A percentile compares a stretch with the other conserved stretches of the same genome.
These are phyloP conservation scores for Globisporangium echinulatum DNA, from an alignment of 352 stramenopile species.

Conservation along the genomic window DNA sequence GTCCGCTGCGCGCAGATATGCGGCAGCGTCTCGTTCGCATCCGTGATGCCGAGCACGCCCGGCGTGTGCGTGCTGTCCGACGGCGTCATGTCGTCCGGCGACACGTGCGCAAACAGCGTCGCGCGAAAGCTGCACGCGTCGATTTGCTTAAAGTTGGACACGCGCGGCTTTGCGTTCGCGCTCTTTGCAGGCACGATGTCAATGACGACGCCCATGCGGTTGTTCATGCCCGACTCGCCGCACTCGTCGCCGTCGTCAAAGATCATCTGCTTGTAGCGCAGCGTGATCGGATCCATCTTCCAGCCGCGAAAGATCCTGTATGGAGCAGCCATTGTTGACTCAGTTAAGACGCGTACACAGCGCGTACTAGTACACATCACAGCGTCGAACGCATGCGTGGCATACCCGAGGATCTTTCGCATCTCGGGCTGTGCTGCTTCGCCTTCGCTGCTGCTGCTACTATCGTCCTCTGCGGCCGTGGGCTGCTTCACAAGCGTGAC, in stretches of 20 bases:
- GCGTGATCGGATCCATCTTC: conserved; percentile 70
- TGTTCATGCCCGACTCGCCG: conserved; percentile 19
- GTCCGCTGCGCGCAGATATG: conserved; percentile 69
- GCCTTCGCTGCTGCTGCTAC: background rate
- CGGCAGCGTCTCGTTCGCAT: conserved; percentile 42
- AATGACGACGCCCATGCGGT: conserved; percentile 37
- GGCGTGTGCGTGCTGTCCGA: conserved; percentile 51
- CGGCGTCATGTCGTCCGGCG: conserved; percentile 29
- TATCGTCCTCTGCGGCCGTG: conserved; percentile 3
- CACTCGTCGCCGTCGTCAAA: conserved; percentile 76
- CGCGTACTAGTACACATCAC: background rate
- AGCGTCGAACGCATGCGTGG: background rate
- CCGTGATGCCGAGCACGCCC: conserved; percentile 61
- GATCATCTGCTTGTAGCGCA: conserved; percentile 73
- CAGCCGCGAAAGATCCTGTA: conserved; percentile 69
- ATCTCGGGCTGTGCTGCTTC: conserved; percentile 11
- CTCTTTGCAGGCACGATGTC: conserved; percentile 49
- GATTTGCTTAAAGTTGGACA: conserved; percentile 54
- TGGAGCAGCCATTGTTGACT: too few relatives aligned
- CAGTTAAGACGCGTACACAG: background rate
- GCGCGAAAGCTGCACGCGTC: conserved; percentile 50
- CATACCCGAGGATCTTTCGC: conserved; percentile 49
- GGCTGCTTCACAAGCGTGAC: conserved; percentile 31
- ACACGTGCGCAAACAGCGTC: conserved; percentile 41
- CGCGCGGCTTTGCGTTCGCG: conserved; percentile 23